A percentile compares a stretch with the other conserved stretches of the same genome.
phyloP scores from a whole-genome alignment of 75 land plant species.

The Sequoiadendron giganteum region DNA sequence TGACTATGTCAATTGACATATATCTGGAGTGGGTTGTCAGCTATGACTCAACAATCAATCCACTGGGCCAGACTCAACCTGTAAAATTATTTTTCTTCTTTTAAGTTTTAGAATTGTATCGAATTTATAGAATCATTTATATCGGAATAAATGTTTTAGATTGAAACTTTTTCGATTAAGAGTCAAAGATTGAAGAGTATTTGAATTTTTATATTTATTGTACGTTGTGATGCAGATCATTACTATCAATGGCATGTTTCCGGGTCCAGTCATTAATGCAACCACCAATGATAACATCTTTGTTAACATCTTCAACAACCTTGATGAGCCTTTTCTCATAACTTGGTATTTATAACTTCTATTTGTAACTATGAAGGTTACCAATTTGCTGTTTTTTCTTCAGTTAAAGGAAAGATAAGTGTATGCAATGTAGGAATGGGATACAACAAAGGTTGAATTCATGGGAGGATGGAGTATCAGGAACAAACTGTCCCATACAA shows the following conservation, averaged over 20 bases:
- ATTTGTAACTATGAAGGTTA: not conserved
- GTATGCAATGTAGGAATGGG: constrained; percentile 32
- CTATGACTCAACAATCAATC: not conserved
- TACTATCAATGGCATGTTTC: constrained; percentile 43
- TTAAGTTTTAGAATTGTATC: too few species aligned
- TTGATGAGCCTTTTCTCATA: constrained; percentile 45
- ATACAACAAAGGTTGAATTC: constrained; percentile 32
- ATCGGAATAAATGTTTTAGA: too few species aligned
- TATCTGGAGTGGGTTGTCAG: not conserved
- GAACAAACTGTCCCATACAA: constrained; percentile 41
- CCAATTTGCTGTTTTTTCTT: not conserved
- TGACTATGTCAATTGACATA: not conserved
- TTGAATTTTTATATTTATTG: not conserved
- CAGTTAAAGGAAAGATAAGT: not conserved
- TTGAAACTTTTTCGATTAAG: too few species aligned
- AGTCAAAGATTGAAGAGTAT: not conserved
- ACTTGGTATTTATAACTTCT: constrained; percentile 25
- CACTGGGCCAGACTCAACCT: not conserved
- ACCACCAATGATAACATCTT: constrained; percentile 42
- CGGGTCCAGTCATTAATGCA: constrained; percentile 40
- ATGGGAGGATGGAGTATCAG: constrained; percentile 45
- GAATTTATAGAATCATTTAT: too few species aligned
- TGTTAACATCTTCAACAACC: constrained; percentile 38
- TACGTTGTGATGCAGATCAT: constrained; percentile 28
- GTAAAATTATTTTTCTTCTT: not conserved